Conservation (phyloP, 2,329 filamentous ascomycete genomes). For the Xylariomycetidae sp. region DNA sequence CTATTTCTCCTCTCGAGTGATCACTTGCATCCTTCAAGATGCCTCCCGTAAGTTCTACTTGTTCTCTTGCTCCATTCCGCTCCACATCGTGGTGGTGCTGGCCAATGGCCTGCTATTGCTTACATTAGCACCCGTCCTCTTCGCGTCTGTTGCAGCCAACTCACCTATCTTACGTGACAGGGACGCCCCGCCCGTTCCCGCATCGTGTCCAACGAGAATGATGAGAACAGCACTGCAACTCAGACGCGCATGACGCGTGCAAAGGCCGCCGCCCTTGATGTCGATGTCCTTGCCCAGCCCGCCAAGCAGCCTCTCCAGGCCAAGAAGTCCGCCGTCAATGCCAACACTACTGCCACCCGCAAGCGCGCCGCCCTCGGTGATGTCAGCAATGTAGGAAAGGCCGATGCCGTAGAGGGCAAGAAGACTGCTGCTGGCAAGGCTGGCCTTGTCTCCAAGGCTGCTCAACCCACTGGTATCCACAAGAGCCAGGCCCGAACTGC, state of each 20-base stretch:
- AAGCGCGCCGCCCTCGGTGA: conserved; percentile 86
- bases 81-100: no score
- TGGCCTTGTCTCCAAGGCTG: conserved; percentile 71
- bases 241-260: conserved; percentile 87
- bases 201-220: conserved; percentile 83
- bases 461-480: conserved; percentile 74
- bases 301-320: conserved; percentile 60
- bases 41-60: no score
- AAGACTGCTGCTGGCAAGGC: conserved; percentile 58
- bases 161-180: conserved; percentile 29
- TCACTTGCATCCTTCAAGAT: no score
- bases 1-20: no score
- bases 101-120: no score
- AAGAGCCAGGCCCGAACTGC: conserved; percentile 55
- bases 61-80: no score
- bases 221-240: conserved; percentile 71
- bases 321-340: conserved; percentile 57
- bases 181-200: conserved; percentile 67
- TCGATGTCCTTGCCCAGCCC: conserved; percentile 53
- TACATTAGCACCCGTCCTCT: background rate
- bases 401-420: conserved; percentile 65
- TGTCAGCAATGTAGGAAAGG: conserved; percentile 90
- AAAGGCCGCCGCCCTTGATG: conserved; percentile 70
- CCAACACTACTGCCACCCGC: conserved; percentile 45
- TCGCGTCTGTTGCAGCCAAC: conserved; percentile 2